These are phyloP conservation scores for Heliamphora exappendiculata DNA, from an alignment of 148 eudicot species.

Conservation along the genomic window DNA sequence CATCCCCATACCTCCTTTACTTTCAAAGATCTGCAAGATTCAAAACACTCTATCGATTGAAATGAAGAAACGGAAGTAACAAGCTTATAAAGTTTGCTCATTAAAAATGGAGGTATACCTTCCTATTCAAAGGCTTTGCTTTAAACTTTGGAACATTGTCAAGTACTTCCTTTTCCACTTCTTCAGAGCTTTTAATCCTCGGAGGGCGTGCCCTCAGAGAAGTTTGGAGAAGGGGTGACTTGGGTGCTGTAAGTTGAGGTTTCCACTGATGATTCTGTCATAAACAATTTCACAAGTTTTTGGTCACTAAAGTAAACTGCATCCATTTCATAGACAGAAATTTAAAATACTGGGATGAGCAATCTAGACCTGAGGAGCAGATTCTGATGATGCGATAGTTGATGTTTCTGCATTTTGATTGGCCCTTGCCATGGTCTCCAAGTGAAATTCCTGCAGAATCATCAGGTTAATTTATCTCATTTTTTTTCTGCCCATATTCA, in stretches of 20 bases:
- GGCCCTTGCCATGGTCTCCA: conserved; percentile 84
- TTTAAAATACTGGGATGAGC: not conserved
- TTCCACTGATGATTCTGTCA: conserved; percentile 58
- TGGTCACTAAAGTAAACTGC: not conserved
- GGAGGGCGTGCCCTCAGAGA: conserved; percentile 82
- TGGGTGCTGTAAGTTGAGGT: conserved; percentile 71
- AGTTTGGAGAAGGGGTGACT: conserved; percentile 76
- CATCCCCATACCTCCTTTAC: conserved; percentile 81
- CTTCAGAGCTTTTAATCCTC: conserved; percentile 62
- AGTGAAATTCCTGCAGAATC: conserved; percentile 57
- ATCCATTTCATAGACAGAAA: not conserved
- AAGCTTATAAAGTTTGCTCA: not conserved
- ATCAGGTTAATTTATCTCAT: not conserved
- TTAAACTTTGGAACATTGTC: conserved; percentile 82
- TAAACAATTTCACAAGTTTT: not conserved
- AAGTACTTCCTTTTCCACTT: conserved; percentile 75
- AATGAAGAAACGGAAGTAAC: not conserved
- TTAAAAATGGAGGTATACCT: conserved; percentile 36
- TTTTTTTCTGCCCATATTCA: not conserved
- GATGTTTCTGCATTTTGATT: conserved; percentile 64
- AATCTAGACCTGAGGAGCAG: conserved; percentile 36
- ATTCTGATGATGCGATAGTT: conserved; percentile 59
- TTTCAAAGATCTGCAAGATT: conserved; percentile 71
- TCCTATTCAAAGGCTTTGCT: conserved; percentile 88
- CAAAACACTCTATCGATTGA: not conserved